These are phyloP conservation scores for Diplosphaera chodatii DNA, from an alignment of 139 green algal genomes.

Conservation along the genomic window DNA sequence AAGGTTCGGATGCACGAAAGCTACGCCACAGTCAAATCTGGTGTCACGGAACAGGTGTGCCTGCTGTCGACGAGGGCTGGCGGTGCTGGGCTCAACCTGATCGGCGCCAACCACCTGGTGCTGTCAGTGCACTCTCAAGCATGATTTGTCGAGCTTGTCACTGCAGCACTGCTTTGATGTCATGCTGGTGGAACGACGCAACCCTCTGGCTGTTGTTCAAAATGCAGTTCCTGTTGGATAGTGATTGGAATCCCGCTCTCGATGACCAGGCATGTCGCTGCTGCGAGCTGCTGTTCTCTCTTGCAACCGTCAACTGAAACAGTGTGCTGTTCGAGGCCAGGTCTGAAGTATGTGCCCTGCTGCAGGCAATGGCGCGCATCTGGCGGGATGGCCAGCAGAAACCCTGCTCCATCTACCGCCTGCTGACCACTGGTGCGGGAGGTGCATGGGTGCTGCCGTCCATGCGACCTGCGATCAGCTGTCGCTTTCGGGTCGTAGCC, in stretches of 20 bases:
- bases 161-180: too few relatives aligned
- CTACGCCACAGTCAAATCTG: not conserved
- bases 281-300: not conserved
- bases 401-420: constrained; percentile 67
- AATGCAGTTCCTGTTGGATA: constrained; percentile 44
- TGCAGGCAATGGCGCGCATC: constrained; percentile 75
- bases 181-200: too few relatives aligned
- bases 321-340: too few relatives aligned
- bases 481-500: too few relatives aligned
- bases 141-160: not conserved
- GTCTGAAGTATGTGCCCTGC: too few relatives aligned
- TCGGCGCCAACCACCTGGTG: constrained; percentile 67
- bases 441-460: not conserved
- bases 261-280: constrained; percentile 36
- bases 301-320: too few relatives aligned
- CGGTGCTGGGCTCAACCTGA: constrained; percentile 84
- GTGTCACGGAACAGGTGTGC: constrained; percentile 53
- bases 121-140: too few relatives aligned
- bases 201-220: too few relatives aligned
- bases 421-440: constrained; percentile 55
- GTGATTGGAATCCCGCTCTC: constrained; percentile 63
- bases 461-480: too few relatives aligned
- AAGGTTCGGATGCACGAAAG: too few relatives aligned
- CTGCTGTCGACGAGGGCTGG: constrained; percentile 80
- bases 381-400: constrained; percentile 79